Evolutionary conservation across 345 rosid species (phyloP).

Genomic region (Populus simonii): DNA sequence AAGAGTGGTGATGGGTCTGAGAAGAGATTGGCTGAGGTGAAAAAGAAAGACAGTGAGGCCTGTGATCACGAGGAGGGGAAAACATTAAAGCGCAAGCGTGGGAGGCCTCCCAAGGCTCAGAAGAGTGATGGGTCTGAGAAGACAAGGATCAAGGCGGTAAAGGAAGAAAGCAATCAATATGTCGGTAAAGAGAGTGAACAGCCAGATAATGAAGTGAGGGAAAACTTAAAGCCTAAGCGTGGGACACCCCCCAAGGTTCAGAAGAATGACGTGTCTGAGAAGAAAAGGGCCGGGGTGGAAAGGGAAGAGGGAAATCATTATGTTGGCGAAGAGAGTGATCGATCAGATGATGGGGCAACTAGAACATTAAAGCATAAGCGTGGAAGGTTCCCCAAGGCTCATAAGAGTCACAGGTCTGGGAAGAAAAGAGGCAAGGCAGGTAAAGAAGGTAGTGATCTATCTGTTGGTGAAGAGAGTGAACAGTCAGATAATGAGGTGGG

Average conservation of each 20-base stretch:
- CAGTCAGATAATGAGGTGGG: constrained; percentile 2
- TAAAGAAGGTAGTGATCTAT: not conserved
- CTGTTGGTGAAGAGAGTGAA: constrained; percentile 10
- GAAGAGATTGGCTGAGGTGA: not conserved
- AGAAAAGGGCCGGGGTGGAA: not conserved
- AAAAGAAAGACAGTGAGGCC: not conserved
- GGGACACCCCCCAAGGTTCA: constrained; percentile 36
- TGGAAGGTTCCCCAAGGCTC: constrained; percentile 2
- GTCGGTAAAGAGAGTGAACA: not conserved
- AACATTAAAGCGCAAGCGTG: constrained; percentile 15
- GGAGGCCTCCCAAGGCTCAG: constrained; percentile 27
- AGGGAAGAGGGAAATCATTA: not conserved
- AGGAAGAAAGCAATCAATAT: constrained; percentile 4
- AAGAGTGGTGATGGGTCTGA: not conserved
- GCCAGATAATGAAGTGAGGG: not conserved
- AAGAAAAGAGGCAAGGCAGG: not conserved
- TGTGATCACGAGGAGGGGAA: not conserved
- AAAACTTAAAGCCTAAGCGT: constrained; percentile 17
- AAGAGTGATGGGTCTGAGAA: constrained; percentile 1
- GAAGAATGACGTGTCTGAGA: not conserved
- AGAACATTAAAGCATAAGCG: constrained; percentile 4
- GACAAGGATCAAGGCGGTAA: not conserved
- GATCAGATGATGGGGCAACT: not conserved
- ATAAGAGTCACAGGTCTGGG: not conserved
- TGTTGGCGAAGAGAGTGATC: not conserved